Percentiles rank a stretch among this genome's conserved stretches.
Evolutionary conservation across 2,329 filamentous ascomycete genomes (phyloP).

Genomic region (Xylariaceae sp.): DNA sequence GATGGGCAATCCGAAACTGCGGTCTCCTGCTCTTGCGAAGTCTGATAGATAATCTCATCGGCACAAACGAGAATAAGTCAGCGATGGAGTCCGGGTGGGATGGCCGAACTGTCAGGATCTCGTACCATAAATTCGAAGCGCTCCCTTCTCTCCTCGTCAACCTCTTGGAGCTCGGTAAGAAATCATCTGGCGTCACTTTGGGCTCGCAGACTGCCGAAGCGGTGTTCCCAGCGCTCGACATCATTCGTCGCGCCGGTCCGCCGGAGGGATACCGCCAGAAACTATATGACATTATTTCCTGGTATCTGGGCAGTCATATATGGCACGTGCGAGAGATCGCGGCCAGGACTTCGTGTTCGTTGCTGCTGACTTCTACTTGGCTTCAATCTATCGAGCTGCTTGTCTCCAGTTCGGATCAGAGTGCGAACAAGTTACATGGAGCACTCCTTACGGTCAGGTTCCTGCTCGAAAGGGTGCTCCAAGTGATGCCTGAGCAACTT

Average conservation of each 20-base stretch:
- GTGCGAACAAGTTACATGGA: slow-evolving; percentile 54
- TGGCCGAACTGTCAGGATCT: slow-evolving; percentile 57
- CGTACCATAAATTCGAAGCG: slow-evolving; percentile 63
- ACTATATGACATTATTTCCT: slow-evolving; percentile 53
- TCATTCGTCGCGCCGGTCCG: slow-evolving; percentile 65
- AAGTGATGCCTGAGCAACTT: slow-evolving; percentile 41
- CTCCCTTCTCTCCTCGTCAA: slow-evolving; percentile 58
- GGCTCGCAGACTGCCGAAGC: slow-evolving; percentile 54
- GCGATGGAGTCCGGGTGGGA: slow-evolving; percentile 59
- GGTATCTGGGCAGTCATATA: slow-evolving; percentile 61
- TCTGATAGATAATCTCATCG: slow-evolving; percentile 72
- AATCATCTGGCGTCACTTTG: slow-evolving; percentile 31
- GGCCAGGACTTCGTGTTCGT: slow-evolving; percentile 63
- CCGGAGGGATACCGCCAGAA: slow-evolving; percentile 50
- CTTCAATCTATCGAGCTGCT: slow-evolving; percentile 36
- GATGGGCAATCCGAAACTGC: slow-evolving; percentile 93
- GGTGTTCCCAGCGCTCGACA: slow-evolving; percentile 78
- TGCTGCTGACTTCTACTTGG: slow-evolving; percentile 50
- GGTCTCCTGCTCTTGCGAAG: slow-evolving; percentile 83
- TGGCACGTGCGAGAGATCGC: slow-evolving; percentile 83
- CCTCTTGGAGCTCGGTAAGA: slow-evolving; percentile 51
- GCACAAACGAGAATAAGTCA: slow-evolving; percentile 65
- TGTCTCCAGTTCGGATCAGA: slow-evolving; percentile 30
- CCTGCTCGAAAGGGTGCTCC: slow-evolving; percentile 48
- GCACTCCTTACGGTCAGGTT: slow-evolving; percentile 51